Evolutionary conservation across 2,329 filamentous ascomycete species (phyloP), one percentile per base, ranked within the genome.

Genomic region (Aureobasidium pullulans): DNA sequence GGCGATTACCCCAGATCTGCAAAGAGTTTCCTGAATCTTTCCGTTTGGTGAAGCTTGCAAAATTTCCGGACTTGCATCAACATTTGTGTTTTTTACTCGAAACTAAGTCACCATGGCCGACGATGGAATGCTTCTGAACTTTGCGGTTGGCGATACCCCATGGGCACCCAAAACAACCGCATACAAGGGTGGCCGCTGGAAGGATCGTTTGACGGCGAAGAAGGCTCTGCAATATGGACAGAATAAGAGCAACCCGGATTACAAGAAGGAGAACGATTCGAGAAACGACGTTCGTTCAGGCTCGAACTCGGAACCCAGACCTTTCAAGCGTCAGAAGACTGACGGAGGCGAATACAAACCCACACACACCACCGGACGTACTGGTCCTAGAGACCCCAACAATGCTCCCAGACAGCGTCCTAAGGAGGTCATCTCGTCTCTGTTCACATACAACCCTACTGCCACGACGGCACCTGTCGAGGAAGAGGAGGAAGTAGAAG

Each of bases 121-220:
- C 78, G 89, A 96, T 85, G 91, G 91, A 66, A 88, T 99, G 84
- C 82, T 96, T 60, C 79, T 97, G 70, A 97, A 97, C 68, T 96
- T 97, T 71, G 86, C 90, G 67, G 78, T 96, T 60, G 66, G 69
- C 3, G 85, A 89, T 62, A 81, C 78, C 16, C 82, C 88, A 16
- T 77, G 82, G 80, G 78, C 80, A 65, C 81, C 87, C 11, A 78
- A 81, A 80, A 79, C 80, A 65, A 75, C 79, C 3, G 81, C 77
- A 58, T 89, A 95, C 73, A 94, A 88, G 71, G 94, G 94, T 66
- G 94, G 94, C n/a, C 84, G 84, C 67, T 99, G 94, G 94, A 88
- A 89, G 70, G 92, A 96, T 71, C 84, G 94, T 63, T 81, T 93
- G 62, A 87, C 85, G 59, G 91, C 91, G 37, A 88, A 91, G 74